Evolutionary conservation across 768 basidiomycete genomes (phyloP), one percentile per base, ranked within the genome.

Genomic region (Leccinum aurantiacum): DNA sequence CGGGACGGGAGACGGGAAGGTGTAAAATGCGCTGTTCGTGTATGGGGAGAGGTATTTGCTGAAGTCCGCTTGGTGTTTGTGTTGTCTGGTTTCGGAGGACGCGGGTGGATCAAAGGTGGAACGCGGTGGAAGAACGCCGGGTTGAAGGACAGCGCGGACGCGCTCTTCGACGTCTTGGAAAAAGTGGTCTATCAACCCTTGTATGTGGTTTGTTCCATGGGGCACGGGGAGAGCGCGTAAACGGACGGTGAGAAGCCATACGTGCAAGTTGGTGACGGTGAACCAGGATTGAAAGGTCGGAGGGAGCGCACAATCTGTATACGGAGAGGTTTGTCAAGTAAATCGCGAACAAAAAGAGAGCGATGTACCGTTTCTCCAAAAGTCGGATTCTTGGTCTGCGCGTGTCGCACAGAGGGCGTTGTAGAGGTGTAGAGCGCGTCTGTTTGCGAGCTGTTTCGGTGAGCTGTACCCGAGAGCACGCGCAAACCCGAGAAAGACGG

Each of bases 231-330:
- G 84, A 0, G 91, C 86, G 22, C 96, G 92, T 10, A 97, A 82
- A 24, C 95, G 90, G 56, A 91, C 90, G 17, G 89, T 89, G 53
- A 95, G 84, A 64, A 98, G 79, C 90, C 95, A 95, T 52, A 98
- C 79, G 74, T 98, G 94, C 29, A 98, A 80, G 64, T 95, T 94
- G 29, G 93, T 93, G 54, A 97, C 77, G 4, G 91, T 92, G 76
- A 98, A 98, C 91, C 95, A 98, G 15, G 96, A 92, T 69, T 98
- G 95, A 74, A 96, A 97, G 0, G 96, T 97, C 13, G 89, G 89
- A 10, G 95, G 94, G 6, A 98, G 81, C 60, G 80, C 80, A 68
- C 91, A 96, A 60, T 85, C 95, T 97, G 46, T 10, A 0, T 35
- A 57, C 29, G 55, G 47, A 15, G 55, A 60, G 35, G 3, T 17